phyloP scores from a whole-genome alignment of 2,329 filamentous ascomycete species.

The Exserohilum rostratum region DNA sequence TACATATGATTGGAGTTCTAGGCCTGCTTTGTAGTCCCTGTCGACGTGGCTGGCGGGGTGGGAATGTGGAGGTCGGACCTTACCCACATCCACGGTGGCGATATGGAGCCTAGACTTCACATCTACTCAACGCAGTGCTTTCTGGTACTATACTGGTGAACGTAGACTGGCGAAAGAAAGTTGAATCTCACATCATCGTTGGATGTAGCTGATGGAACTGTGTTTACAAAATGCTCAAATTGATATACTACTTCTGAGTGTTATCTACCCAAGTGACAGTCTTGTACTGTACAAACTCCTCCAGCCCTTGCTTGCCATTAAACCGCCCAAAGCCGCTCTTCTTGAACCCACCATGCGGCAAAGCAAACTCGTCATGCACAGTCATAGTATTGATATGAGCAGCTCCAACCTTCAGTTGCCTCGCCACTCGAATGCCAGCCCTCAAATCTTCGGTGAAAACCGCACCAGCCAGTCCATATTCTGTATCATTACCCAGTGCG shows the following conservation, averaged over 20 bases:
- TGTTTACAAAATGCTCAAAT: not conserved
- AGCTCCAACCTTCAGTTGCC: constrained; percentile 20
- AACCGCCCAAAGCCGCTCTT: constrained; percentile 24
- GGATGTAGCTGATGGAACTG: not conserved
- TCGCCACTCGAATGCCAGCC: constrained; percentile 17
- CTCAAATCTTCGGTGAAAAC: constrained; percentile 19
- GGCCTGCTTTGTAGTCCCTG: not conserved
- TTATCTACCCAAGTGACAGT: not conserved
- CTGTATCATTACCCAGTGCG: constrained; percentile 12
- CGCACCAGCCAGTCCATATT: constrained; percentile 20
- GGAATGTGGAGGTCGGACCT: not conserved
- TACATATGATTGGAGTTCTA: not conserved
- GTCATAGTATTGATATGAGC: constrained; percentile 28
- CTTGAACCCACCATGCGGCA: constrained; percentile 24
- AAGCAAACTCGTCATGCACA: constrained; percentile 20
- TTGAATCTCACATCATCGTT: not conserved
- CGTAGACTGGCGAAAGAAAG: not conserved
- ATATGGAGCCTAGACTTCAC: not conserved
- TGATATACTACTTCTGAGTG: not conserved
- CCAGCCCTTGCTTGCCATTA: not conserved
- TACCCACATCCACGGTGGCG: not conserved
- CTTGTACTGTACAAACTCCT: not conserved
- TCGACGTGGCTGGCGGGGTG: not conserved
- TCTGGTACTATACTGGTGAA: not conserved
- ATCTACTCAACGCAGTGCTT: not conserved